Conservation (phyloP, 73 alveolate genomes). For the Stentor roeselii region DNA sequence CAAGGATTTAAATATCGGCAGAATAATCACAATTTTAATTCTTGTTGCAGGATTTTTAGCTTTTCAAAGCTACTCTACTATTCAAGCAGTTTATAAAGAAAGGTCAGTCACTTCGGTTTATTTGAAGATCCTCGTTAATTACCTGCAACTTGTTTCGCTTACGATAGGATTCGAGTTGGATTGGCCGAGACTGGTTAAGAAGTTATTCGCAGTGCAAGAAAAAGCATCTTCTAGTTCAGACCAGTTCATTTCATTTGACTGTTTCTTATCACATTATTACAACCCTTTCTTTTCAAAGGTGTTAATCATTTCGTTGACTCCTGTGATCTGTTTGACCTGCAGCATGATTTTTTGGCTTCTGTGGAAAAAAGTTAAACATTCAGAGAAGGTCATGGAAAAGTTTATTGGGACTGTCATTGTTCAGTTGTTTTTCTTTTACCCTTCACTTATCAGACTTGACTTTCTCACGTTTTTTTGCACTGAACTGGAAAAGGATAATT, state of each 20-base stretch:
- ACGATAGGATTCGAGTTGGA: constrained; percentile 20
- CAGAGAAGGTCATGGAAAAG: not conserved
- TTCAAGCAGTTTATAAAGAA: constrained; percentile 33
- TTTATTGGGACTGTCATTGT: not conserved
- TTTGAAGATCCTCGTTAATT: constrained; percentile 36
- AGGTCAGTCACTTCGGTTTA: constrained; percentile 25
- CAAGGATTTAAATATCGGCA: constrained; percentile 9
- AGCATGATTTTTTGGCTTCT: constrained; percentile 17
- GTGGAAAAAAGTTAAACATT: not conserved
- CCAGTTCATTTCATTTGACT: constrained; percentile 38
- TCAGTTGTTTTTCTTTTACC: constrained; percentile 20
- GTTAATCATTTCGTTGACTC: constrained; percentile 10
- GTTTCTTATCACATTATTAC: constrained; percentile 24
- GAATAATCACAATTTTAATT: constrained; percentile 14
- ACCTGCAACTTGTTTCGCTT: constrained; percentile 31
- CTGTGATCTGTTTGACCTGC: not conserved
- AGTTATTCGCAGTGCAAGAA: constrained; percentile 9
- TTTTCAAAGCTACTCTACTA: constrained; percentile 38
- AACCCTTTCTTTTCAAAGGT: not conserved
- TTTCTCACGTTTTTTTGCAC: constrained; percentile 33
- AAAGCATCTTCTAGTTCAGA: constrained; percentile 19
- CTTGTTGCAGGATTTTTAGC: constrained; percentile 10
- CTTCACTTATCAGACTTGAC: constrained; percentile 29
- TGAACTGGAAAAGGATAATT: constrained; percentile 20
- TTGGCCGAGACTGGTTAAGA: constrained; percentile 34